Conservation (phyloP, 1,139 yeast species). For the Debaryomycetaceae sp. region DNA sequence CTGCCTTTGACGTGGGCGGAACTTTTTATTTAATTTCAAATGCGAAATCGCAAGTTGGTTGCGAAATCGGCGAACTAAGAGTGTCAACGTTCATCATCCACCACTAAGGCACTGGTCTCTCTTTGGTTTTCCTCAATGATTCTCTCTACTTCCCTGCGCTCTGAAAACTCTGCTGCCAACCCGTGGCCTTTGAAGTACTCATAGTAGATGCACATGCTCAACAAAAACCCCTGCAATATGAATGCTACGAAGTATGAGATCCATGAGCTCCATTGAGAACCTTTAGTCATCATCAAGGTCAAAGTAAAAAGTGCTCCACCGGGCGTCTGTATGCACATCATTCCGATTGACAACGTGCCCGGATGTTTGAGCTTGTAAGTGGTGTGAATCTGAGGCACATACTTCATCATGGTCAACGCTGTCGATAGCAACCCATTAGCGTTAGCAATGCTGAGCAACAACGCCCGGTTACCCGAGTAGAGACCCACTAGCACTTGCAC, state of each 20-base stretch:
- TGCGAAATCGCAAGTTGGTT: no score
- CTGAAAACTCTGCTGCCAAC: conserved; percentile 25
- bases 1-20: no score
- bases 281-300: conserved; percentile 65
- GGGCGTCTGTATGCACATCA: conserved; percentile 88
- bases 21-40: no score
- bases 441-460: conserved; percentile 45
- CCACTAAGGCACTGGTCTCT: conserved; percentile 3
- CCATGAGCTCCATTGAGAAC: conserved; percentile 88
- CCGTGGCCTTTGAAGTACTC: conserved; percentile 29
- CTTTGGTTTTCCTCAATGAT: conserved; percentile 25
- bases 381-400: conserved; percentile 75
- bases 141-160: conserved; percentile 29
- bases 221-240: conserved; percentile 48
- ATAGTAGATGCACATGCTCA: conserved; percentile 35
- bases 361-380: conserved; percentile 69
- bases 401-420: conserved; percentile 61
- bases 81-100: no score
- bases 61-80: background rate
- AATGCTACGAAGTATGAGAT: conserved; percentile 76
- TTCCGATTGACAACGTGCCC: conserved; percentile 73
- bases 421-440: conserved; percentile 62
- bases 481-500: conserved; percentile 30
- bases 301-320: conserved; percentile 81
- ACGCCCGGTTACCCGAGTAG: conserved; percentile 15